Evolutionary conservation across 1,284 basidiomycete genomes (phyloP).

Genomic region (Sporisorium graminicola): DNA sequence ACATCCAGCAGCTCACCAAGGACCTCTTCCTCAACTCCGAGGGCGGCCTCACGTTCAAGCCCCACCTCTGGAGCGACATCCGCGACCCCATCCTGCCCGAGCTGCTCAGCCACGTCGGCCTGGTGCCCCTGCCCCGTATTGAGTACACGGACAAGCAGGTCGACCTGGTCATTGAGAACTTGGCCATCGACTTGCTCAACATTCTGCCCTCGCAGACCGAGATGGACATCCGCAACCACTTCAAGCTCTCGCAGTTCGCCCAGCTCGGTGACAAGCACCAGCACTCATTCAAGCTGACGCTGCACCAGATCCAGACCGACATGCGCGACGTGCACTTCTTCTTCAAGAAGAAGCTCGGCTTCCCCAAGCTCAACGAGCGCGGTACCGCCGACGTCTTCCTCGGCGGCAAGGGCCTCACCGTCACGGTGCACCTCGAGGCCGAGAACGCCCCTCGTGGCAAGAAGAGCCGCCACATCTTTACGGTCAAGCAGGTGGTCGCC

Average conservation of each 20-base stretch:
- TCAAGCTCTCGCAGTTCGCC: conserved; percentile 75
- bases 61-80: conserved; percentile 84
- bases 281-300: conserved; percentile 62
- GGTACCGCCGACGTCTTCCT: conserved; percentile 91
- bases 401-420: conserved; percentile 80
- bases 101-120: conserved; percentile 78
- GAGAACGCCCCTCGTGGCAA: conserved; percentile 71
- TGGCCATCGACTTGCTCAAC: conserved; percentile 83
- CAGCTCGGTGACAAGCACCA: conserved; percentile 57
- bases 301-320: conserved; percentile 90
- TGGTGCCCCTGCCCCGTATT: conserved; percentile 79
- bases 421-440: conserved; percentile 74
- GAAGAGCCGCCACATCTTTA: conserved; percentile 76
- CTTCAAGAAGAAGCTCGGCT: conserved; percentile 73
- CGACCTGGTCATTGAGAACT: conserved; percentile 86
- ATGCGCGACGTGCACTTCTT: conserved; percentile 92
- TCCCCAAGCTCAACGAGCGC: conserved; percentile 85
- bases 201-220: conserved; percentile 77
- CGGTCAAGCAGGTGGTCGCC: conserved; percentile 81
- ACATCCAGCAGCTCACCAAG: conserved; percentile 83
- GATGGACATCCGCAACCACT: conserved; percentile 84
- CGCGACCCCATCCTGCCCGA: conserved; percentile 84
- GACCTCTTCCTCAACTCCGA: conserved; percentile 78
- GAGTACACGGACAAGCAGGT: conserved; percentile 71
- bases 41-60: conserved; percentile 82